Evolutionary conservation across 306 rosid genomes (phyloP), one percentile per base, ranked within the genome.

Genomic region (Begonia peltatifolia): DNA sequence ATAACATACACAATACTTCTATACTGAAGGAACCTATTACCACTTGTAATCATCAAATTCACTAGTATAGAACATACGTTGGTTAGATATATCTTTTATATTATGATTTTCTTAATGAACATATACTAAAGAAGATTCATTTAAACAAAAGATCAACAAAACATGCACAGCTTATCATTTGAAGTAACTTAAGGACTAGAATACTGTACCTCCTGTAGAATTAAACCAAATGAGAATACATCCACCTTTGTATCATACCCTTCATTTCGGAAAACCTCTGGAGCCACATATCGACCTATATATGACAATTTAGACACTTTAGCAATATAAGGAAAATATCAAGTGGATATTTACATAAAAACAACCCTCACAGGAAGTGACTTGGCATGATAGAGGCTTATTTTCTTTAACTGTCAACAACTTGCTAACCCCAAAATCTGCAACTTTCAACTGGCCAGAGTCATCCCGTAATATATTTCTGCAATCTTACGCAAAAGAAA

Each of bases 401-500:
- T 84, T 90, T 73, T 84, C 97, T 76, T 89, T 82, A 58, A 84
- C 95, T 18, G 95, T 80, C 62, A 84, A 71, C 82, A 85, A 65
- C 72, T 85, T 89, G 87, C 97, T 89, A 54, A 82, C 84, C 52
- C 97, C 95, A 61, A 89, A 82, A 72, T 85, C 93, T 9, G 97
- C 90, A 70, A 89, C 95, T 78, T 89, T 89, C 62, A 89, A 73
- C 78, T 75, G 89, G 36, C 87, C 85, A n/a, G 95, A 72, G 82
- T 85, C 94, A 78, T 89, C 97, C 77, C 97, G 77, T 81, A 89
- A 70, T 66, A 89, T 84, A 71, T 89, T 89, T 74, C 97, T 89
- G 97, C 78, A 61, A 72, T 78, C 68, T 71, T 69, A 76, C 70
- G 68, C 70, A 64, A 73, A 60, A 78, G 82, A 60, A 70, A 73